Percentiles rank a stretch among this genome's conserved stretches.
phyloP scores from a whole-genome alignment of 2,329 filamentous ascomycete species.

The Phyllosticta paracitricarpa region DNA sequence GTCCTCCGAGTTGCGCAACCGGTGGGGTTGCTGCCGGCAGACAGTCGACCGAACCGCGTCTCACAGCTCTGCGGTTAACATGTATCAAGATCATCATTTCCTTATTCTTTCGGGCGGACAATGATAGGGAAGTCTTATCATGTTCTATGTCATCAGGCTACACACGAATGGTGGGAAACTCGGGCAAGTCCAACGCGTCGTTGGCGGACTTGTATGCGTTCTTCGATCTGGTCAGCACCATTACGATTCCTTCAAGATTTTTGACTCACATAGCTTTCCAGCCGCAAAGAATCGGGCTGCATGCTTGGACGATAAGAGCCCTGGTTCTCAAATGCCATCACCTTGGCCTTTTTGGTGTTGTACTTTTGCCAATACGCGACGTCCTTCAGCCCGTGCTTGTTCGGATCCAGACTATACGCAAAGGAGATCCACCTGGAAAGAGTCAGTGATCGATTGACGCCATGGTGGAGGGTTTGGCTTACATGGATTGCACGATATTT shows the following conservation, averaged over 20 bases:
- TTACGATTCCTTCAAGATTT: not conserved
- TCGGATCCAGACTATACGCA: not conserved
- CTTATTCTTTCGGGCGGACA: not conserved
- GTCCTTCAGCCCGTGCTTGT: not conserved
- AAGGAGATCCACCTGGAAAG: conserved; percentile 3
- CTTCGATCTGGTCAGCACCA: not conserved
- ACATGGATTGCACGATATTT: conserved; percentile 1
- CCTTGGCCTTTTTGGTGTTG: not conserved
- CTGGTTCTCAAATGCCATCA: conserved; percentile 2
- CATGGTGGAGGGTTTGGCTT: not conserved
- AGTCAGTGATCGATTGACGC: not conserved
- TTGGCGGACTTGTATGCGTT: not conserved
- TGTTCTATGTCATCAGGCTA: not conserved
- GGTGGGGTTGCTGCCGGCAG: not conserved
- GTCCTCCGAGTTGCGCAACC: not conserved
- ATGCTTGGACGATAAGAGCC: not conserved
- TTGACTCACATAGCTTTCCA: conserved; percentile 8
- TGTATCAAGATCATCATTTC: not conserved
- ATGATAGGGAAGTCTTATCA: too few species aligned
- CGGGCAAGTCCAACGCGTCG: not conserved
- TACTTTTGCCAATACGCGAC: not conserved
- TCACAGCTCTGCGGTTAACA: not conserved
- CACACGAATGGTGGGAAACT: not conserved
- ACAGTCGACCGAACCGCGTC: not conserved
- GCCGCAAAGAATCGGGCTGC: not conserved